Evolutionary conservation across 306 rosid species (phyloP).

Genomic region (Prunus fruticosa): DNA sequence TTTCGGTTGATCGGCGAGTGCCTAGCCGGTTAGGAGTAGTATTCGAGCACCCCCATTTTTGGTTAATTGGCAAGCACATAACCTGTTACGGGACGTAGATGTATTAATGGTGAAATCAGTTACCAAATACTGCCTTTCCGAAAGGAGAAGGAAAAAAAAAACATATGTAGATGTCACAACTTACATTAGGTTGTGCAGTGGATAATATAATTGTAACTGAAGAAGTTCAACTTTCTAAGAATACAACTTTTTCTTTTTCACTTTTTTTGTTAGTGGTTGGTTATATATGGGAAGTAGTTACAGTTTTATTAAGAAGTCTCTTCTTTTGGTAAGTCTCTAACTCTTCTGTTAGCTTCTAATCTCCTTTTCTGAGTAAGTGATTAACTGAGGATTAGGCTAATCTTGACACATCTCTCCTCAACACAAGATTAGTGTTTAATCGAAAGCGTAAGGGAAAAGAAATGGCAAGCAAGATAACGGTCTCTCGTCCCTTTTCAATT

Average conservation of each 20-base stretch:
- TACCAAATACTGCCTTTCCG: too few relatives aligned
- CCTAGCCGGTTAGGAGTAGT: too few relatives aligned
- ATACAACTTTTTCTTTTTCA: not conserved
- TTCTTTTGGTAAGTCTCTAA: not conserved
- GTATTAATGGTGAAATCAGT: too few relatives aligned
- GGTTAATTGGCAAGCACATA: too few relatives aligned
- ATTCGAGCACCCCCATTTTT: too few relatives aligned
- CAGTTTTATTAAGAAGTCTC: not conserved
- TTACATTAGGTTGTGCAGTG: too few relatives aligned
- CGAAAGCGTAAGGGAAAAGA: not conserved
- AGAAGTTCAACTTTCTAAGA: not conserved
- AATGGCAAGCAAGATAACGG: not conserved
- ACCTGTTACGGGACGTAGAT: too few relatives aligned
- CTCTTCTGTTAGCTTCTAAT: not conserved
- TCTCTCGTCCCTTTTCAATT: not conserved
- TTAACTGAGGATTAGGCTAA: not conserved
- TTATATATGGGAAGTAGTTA: not conserved
- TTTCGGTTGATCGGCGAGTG: too few relatives aligned
- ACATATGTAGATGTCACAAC: too few relatives aligned
- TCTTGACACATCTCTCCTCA: not conserved
- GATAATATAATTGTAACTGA: too few relatives aligned
- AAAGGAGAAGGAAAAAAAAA: too few relatives aligned
- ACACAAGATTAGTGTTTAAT: conserved; percentile 20
- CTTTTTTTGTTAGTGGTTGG: not conserved
- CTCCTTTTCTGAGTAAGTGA: not conserved